Base-by-base conservation (phyloP, 352 stramenopile species). In the Hyaloperonospora arabidopsidis region DNA sequence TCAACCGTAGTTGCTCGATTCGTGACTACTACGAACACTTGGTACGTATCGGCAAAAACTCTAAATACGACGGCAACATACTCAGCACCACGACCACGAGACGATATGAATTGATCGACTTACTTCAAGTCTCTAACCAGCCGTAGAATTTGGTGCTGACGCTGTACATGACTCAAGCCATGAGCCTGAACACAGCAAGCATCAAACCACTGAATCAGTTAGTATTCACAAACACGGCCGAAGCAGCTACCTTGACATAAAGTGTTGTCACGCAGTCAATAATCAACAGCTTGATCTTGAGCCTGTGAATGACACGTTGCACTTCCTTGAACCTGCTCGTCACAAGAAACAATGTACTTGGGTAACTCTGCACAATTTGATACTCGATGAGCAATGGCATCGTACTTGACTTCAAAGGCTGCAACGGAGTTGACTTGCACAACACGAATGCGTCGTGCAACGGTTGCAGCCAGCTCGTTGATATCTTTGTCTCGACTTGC, bases 261-360 rank as follows among this genome's bases (percentile, higher is more conserved):
- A 87, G 53, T 22, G 76, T 69, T 8, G 78, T 69, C 0, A 87
- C 50, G n/a, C 80, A 91, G 65, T 93, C 83, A 46, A 91, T 61
- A 29, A 93, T 63, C 1, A 93, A 18, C 44, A 90, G 69, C 45
- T 88, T 85, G 13, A 77, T 63, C 19, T 72, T 59, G 25, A 76
- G 54, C 14, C 53, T 54, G n/a, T 67, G 44, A 52, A 89, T 73
- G 17, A 48, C 63, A 15, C 62, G 52, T 48, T 87, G 64, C n/a
- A 88, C 49, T 17, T 71, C 64, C 40, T 83, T 83, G 8, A 89
- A 41, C n/a, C 79, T 93, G 54, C 43, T 36, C 32, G 35, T 46
- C 39, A 5, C 25, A 38, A 13, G 41, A 45, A 28, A 18, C 46
- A 49, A 21, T 43, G 36, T 8, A 52, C 45, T 40, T 40, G 14